These are phyloP conservation scores for Fusarium concolor DNA, from an alignment of 2,329 filamentous ascomycete genomes.

Conservation along the genomic window DNA sequence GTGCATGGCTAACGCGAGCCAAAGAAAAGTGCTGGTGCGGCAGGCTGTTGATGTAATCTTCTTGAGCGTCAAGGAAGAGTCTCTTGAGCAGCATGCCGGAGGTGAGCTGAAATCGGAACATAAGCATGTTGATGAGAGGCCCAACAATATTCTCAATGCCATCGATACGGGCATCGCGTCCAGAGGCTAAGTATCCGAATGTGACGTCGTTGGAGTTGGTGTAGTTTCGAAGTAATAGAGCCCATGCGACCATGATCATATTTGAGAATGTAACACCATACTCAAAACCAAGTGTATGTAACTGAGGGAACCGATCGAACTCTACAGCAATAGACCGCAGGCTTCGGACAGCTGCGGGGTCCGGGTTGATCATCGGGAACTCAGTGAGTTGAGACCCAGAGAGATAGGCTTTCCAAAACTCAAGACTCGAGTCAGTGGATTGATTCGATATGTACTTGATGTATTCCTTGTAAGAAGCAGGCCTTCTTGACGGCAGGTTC, in stretches of 20 bases:
- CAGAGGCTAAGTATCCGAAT: slow-evolving; percentile 56
- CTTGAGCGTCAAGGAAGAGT: slow-evolving; percentile 51
- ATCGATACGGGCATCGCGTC: slow-evolving; percentile 36
- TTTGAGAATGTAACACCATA: slow-evolving; percentile 60
- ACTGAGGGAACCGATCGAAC: slow-evolving; percentile 13
- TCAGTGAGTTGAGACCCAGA: slow-evolving; percentile 5
- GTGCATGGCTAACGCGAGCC: slow-evolving; percentile 55
- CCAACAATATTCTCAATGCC: slow-evolving; percentile 35
- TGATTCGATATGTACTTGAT: slow-evolving; percentile 33
- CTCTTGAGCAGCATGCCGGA: slow-evolving; percentile 40
- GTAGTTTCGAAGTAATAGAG: slow-evolving; percentile 61
- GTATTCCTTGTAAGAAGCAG: slow-evolving; percentile 33
- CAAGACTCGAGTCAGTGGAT: slow-evolving; percentile 13
- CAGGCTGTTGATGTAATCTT: slow-evolving; percentile 46
- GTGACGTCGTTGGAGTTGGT: slow-evolving; percentile 60
- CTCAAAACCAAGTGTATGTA: slow-evolving; percentile 8
- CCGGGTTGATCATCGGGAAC: slow-evolving; percentile 12
- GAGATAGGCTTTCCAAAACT: slow-evolving; percentile 38
- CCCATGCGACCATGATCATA: slow-evolving; percentile 64
- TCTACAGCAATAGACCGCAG: slow-evolving; percentile 8
- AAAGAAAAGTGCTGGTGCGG: slow-evolving; percentile 63
- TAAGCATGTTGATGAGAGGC: slow-evolving; percentile 61
- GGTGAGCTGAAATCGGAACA: slow-evolving; percentile 58
- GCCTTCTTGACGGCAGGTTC: not conserved
- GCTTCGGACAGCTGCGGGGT: not conserved